These are phyloP conservation scores for Trichoderma parareesei DNA, from an alignment of 495 filamentous ascomycete species.

Conservation along the genomic window DNA sequence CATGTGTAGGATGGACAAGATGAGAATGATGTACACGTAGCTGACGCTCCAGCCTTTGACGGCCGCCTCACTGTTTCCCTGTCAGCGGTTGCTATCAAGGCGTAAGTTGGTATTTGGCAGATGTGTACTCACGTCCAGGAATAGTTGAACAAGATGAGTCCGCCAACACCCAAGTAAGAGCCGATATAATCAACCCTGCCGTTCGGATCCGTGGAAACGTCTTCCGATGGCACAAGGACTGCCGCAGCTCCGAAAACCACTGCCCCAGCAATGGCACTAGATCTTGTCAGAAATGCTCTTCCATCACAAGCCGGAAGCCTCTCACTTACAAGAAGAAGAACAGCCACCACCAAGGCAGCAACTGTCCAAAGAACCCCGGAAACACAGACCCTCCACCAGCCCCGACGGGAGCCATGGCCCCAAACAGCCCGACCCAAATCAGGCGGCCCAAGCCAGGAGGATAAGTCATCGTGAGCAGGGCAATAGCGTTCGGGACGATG, in stretches of 20 bases:
- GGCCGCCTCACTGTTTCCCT: slow-evolving; percentile 38
- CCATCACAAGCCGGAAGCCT: background rate
- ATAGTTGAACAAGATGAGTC: slow-evolving; percentile 46
- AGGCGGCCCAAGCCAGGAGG: slow-evolving; percentile 40
- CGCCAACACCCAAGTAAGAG: slow-evolving; percentile 35
- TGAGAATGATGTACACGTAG: slow-evolving; percentile 38
- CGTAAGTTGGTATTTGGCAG: background rate
- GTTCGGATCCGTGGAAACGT: slow-evolving; percentile 28
- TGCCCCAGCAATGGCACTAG: slow-evolving; percentile 29
- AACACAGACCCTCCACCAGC: slow-evolving; percentile 37
- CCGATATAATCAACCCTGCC: slow-evolving; percentile 44
- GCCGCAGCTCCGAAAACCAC: slow-evolving; percentile 25
- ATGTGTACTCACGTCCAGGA: slow-evolving; percentile 42
- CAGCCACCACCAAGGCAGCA: slow-evolving; percentile 40
- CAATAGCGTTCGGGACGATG: slow-evolving; percentile 41
- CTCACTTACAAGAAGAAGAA: slow-evolving; percentile 40
- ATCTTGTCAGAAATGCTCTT: background rate
- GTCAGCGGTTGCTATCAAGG: background rate
- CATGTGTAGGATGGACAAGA: slow-evolving; percentile 34
- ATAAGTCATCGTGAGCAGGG: slow-evolving; percentile 37
- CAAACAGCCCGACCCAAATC: slow-evolving; percentile 42
- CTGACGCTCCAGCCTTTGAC: slow-evolving; percentile 39
- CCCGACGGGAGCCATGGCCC: slow-evolving; percentile 41
- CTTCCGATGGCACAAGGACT: slow-evolving; percentile 31
- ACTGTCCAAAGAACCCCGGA: slow-evolving; percentile 34